Percentiles rank a stretch among this genome's conserved stretches.
phyloP scores from a whole-genome alignment of 352 stramenopile genomes.

The Phytopythium chamaehyphon region DNA sequence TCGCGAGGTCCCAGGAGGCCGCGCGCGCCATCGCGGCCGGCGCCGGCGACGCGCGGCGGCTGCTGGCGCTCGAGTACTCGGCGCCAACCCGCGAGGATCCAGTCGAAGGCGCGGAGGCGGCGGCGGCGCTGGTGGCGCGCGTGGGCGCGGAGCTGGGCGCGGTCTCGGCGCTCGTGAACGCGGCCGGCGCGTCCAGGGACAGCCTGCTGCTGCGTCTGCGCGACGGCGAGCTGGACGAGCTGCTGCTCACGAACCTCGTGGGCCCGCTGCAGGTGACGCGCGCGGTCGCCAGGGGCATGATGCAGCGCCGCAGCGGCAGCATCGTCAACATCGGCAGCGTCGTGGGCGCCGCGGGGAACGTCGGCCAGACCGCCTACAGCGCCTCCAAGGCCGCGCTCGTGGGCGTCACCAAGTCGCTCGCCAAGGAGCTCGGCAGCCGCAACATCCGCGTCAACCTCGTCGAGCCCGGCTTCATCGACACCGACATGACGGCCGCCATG shows the following conservation, averaged over 20 bases:
- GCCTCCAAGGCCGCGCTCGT: conserved; percentile 75
- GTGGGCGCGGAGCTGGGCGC: conserved; percentile 44
- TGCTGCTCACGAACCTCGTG: conserved; percentile 75
- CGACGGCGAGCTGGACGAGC: conserved; percentile 54
- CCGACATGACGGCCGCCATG: conserved; percentile 77
- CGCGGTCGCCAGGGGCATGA: conserved; percentile 71
- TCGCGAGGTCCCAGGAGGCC: conserved; percentile 46
- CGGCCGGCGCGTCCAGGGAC: conserved; percentile 65
- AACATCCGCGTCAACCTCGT: conserved; percentile 88
- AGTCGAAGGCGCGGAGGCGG: conserved; percentile 4
- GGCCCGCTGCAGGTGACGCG: conserved; percentile 71
- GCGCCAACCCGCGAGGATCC: conserved; percentile 43
- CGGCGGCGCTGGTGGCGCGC: conserved; percentile 16
- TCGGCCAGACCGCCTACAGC: conserved; percentile 79
- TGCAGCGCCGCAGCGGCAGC: conserved; percentile 58
- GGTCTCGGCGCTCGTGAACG: conserved; percentile 68
- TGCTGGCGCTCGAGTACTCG: conserved; percentile 62
- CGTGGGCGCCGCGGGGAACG: conserved; percentile 68
- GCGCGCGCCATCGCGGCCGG: conserved; percentile 33
- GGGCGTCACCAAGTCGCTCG: conserved; percentile 74
- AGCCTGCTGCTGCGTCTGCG: conserved; percentile 65
- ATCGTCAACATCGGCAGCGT: conserved; percentile 87
- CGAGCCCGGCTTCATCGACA: conserved; percentile 81
- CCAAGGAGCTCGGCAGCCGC: conserved; percentile 77
- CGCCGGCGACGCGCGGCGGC: conserved; percentile 1